Conservation (phyloP, 129 eudicot genomes). For the Flaveria bidentis region DNA sequence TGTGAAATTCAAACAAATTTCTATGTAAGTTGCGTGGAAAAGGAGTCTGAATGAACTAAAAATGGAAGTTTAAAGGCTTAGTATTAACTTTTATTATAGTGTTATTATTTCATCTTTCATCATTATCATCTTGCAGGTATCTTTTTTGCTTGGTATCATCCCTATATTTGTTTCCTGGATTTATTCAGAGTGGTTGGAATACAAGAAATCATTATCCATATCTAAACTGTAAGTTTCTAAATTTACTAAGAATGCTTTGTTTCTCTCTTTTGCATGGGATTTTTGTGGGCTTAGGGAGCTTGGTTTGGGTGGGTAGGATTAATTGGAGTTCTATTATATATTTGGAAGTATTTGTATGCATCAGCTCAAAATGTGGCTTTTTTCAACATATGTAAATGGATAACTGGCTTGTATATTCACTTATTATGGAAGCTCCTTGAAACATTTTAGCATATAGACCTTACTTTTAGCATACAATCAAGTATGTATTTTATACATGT, state of each 20-base stretch:
- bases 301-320: constrained; percentile 5
- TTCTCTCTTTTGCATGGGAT: constrained; percentile 5
- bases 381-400: neutral
- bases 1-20: constrained; percentile 7
- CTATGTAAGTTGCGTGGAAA: constrained; percentile 21
- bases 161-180: constrained; percentile 85
- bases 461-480: neutral
- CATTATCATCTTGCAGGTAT: constrained; percentile 57
- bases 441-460: neutral
- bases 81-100: neutral
- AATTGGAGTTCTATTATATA: neutral
- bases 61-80: neutral
- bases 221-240: constrained; percentile 75
- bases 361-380: neutral
- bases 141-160: constrained; percentile 91
- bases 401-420: neutral
- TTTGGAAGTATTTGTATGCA: neutral
- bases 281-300: neutral
- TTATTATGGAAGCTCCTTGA: neutral
- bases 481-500: neutral
- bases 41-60: neutral
- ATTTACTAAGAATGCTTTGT: constrained; percentile 10
- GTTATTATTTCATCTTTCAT: neutral
- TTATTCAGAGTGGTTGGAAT: constrained; percentile 87
- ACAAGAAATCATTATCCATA: constrained; percentile 61